Evolutionary conservation across 2,329 filamentous ascomycete species (phyloP).

Genomic region (Colletotrichum abscissum): DNA sequence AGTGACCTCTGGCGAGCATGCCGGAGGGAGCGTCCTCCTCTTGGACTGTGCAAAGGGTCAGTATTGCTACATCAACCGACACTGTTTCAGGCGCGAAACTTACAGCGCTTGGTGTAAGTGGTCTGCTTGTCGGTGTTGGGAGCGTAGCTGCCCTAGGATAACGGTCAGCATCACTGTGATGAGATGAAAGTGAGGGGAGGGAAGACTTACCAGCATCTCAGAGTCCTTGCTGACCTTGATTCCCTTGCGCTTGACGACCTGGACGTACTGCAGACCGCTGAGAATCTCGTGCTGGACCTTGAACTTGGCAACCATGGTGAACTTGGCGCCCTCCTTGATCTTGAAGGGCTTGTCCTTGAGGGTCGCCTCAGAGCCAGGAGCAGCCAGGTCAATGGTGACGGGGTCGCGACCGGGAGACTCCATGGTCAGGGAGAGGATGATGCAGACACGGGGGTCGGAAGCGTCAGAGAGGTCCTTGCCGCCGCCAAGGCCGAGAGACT

Average conservation of each 20-base stretch:
- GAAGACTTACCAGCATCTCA: constrained; percentile 91
- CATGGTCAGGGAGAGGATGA: constrained; percentile 91
- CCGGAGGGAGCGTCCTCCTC: constrained; percentile 92
- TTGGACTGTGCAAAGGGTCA: constrained; percentile 70
- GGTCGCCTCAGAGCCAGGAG: constrained; percentile 76
- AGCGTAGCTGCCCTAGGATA: constrained; percentile 82
- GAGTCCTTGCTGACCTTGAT: constrained; percentile 91
- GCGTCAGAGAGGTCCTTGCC: constrained; percentile 79
- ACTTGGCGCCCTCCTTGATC: constrained; percentile 95
- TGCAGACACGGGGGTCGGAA: constrained; percentile 88
- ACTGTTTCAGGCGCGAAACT: constrained; percentile 49
- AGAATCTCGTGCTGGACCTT: constrained; percentile 97
- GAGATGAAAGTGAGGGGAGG: constrained; percentile 12
- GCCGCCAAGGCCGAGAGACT: constrained; percentile 88
- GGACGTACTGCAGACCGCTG: constrained; percentile 94
- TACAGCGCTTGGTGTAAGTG: constrained; percentile 92
- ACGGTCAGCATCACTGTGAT: constrained; percentile 40
- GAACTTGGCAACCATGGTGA: constrained; percentile 95
- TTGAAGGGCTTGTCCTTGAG: constrained; percentile 95
- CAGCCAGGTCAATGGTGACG: constrained; percentile 88
- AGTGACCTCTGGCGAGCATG: constrained; percentile 90
- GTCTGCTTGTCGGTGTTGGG: constrained; percentile 91
- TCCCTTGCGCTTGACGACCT: constrained; percentile 91
- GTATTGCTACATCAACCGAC: not conserved
- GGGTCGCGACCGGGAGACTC: constrained; percentile 84